These are phyloP conservation scores for Tulasnella sp. DNA, from an alignment of 768 basidiomycete species.

Conservation along the genomic window DNA sequence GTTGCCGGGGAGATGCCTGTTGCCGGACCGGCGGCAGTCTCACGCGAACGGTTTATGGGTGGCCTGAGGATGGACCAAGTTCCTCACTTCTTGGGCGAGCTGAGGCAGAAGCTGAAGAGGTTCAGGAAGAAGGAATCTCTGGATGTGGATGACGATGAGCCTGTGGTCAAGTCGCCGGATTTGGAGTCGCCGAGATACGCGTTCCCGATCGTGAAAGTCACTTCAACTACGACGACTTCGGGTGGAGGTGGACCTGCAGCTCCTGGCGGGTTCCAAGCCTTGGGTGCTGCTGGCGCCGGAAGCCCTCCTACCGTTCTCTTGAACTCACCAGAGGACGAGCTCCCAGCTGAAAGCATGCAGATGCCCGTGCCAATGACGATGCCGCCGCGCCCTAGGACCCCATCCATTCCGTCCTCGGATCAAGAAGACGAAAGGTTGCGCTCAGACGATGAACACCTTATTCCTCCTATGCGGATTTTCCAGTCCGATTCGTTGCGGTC, in stretches of 20 bases:
- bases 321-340: not conserved
- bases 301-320: not conserved
- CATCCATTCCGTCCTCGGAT: too few relatives aligned
- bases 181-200: not conserved
- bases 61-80: constrained; percentile 14
- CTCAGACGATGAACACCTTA: not conserved
- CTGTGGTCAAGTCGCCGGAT: not conserved
- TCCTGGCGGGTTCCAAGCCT: not conserved
- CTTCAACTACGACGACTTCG: not conserved
- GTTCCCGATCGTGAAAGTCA: not conserved
- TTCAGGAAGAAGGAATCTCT: not conserved
- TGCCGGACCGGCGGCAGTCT: not conserved
- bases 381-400: not conserved
- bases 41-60: constrained; percentile 7
- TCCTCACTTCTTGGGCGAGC: constrained; percentile 3
- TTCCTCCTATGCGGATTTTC: not conserved
- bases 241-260: not conserved
- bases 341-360: not conserved
- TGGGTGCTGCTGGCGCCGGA: not conserved
- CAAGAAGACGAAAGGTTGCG: not conserved
- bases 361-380: not conserved
- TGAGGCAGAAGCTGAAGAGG: constrained; percentile 14
- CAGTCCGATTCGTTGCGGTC: not conserved
- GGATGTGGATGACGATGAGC: not conserved
- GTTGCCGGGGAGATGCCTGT: constrained; percentile 8